Base-by-base conservation (phyloP, 192 early-diverging fungal genomes). In the Rhizoclosmatium sp. region DNA sequence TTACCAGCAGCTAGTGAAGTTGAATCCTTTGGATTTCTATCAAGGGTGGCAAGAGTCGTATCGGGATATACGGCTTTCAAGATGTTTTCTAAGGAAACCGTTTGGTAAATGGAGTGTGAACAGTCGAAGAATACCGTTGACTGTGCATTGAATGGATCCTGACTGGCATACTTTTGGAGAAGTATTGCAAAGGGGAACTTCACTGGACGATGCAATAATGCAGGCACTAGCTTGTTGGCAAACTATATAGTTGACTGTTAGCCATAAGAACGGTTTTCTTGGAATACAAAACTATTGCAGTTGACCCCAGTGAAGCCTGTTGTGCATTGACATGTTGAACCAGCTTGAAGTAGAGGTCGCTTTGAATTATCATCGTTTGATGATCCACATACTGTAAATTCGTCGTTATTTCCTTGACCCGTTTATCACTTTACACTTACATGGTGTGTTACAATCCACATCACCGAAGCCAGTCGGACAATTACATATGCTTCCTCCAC, bases 161-260 rank as follows among this genome's bases (percentile, higher is more conserved):
- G 79, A 41, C 44, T 66, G 46, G 41, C 31, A 80, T 7, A 75
- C 64, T 59, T 40, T 75, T 9, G 79, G 71, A 4, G 64, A 31
- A 47, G 5, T 48, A 54, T 80, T 80, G 79, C 79, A 80, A 19
- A 80, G n/a, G 4, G 72, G 79, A 7, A 31, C 59, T 51, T 80
- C 72, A 46, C 44, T 64, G 58, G 75, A 76, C 47, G 31, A 12
- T 9, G 9, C 7, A 3, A 76, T 23, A 49, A 48, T 42, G 49
- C 75, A 76, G 42, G 19, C 65, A 14, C 4, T 7, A 3, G 45
- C 9, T 16, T 21, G 10, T 10, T 39, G 31, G 51, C 75, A 76
- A 40, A 76, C 75, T 76, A 31, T 12, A 21, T 31, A 19, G 23
- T 56, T 9, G 54, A 56, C 10, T 14, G 54, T 14, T 14, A 14